A percentile compares a stretch with the other conserved stretches of the same genome.
phyloP scores from a whole-genome alignment of 192 early-diverging fungal genomes.

The Neocallimastix lanati region DNA sequence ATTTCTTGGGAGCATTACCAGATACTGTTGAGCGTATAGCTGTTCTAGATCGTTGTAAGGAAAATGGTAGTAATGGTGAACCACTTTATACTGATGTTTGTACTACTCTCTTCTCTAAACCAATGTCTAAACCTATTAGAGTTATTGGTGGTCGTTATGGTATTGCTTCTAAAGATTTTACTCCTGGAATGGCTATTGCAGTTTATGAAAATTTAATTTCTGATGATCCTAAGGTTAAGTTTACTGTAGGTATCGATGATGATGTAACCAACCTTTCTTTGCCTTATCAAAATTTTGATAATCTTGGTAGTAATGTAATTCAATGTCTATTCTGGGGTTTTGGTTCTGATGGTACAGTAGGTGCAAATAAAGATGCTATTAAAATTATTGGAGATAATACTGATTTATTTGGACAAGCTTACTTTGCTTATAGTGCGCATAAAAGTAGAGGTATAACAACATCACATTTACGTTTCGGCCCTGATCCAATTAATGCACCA shows the following conservation, averaged over 20 bases:
- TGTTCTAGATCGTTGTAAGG: constrained; percentile 49
- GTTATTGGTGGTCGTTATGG: not conserved
- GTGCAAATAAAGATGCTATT: not conserved
- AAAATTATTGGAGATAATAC: not conserved
- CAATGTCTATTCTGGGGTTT: not conserved
- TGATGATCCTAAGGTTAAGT: not conserved
- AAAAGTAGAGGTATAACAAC: not conserved
- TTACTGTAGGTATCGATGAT: not conserved
- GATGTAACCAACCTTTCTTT: not conserved
- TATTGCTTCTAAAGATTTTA: not conserved
- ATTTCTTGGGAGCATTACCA: constrained; percentile 53
- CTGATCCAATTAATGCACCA: constrained; percentile 9
- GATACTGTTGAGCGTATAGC: constrained; percentile 42
- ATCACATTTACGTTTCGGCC: constrained; percentile 36
- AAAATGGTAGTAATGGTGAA: constrained; percentile 47
- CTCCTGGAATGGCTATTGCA: not conserved
- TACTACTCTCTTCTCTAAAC: constrained; percentile 36
- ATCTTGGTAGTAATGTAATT: not conserved
- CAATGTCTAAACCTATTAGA: not conserved
- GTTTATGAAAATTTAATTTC: not conserved
- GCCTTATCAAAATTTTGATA: not conserved
- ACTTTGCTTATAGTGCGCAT: not conserved
- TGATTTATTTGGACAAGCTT: not conserved
- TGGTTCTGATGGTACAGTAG: not conserved
- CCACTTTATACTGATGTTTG: constrained; percentile 73